A percentile compares a stretch with the other conserved stretches of the same genome.
phyloP scores from a whole-genome alignment of 2,329 filamentous ascomycete genomes.

The Penicillium expansum region DNA sequence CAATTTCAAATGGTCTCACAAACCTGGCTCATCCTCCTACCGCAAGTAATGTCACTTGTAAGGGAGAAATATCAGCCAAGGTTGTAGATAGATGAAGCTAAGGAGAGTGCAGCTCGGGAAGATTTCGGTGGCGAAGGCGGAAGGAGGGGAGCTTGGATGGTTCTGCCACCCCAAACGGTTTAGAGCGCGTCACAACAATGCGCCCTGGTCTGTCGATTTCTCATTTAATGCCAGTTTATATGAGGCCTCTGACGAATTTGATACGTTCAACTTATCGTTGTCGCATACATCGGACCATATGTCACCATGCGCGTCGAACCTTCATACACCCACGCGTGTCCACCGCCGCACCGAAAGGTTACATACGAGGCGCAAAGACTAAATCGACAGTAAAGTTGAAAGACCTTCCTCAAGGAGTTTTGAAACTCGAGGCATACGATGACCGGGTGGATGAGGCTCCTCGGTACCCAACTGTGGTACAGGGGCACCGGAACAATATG shows the following conservation, averaged over 20 bases:
- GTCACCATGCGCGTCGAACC: slow-evolving; percentile 30
- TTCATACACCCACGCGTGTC: slow-evolving; percentile 18
- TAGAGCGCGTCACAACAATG: slow-evolving; percentile 24
- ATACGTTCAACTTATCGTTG: slow-evolving; percentile 16
- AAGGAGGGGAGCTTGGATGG: slow-evolving; percentile 27
- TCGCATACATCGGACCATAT: slow-evolving; percentile 29
- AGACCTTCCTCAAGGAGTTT: slow-evolving; percentile 56
- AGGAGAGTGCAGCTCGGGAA: slow-evolving; percentile 31
- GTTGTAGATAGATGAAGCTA: slow-evolving; percentile 20
- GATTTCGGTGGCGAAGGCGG: slow-evolving; percentile 39
- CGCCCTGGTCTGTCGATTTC: slow-evolving; percentile 17
- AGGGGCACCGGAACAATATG: slow-evolving; percentile 87
- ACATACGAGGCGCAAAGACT: slow-evolving; percentile 35
- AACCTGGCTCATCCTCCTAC: slow-evolving; percentile 40
- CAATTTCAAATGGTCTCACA: slow-evolving; percentile 31
- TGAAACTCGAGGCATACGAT: slow-evolving; percentile 46
- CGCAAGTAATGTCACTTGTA: slow-evolving; percentile 28
- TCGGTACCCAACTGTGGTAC: slow-evolving; percentile 80
- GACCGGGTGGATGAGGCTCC: slow-evolving; percentile 49
- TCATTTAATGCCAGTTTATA: slow-evolving; percentile 11
- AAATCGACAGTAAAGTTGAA: slow-evolving; percentile 41
- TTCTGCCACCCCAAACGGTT: slow-evolving; percentile 18
- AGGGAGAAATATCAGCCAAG: slow-evolving; percentile 30
- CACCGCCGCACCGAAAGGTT: slow-evolving; percentile 10
- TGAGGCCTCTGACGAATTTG: not conserved